Percentiles rank a stretch among this genome's conserved stretches.
phyloP scores from a whole-genome alignment of 371 early-diverging fungal genomes.

The Umbelopsis sp. region DNA sequence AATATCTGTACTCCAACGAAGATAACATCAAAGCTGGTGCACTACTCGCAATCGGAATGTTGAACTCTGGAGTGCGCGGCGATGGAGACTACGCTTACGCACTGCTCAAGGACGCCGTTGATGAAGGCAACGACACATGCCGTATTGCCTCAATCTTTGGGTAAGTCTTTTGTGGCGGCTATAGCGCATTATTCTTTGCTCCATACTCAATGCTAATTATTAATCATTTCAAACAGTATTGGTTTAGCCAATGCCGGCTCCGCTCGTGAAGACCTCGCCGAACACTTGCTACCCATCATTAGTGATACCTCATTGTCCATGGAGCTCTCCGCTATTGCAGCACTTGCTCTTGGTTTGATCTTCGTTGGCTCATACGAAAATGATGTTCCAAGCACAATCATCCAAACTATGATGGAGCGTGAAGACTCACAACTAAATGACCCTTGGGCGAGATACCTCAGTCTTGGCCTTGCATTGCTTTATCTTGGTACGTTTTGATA shows the following conservation, averaged over 20 bases:
- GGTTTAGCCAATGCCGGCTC: conserved; percentile 96
- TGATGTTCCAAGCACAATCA: conserved; percentile 88
- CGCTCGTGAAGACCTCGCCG: conserved; percentile 82
- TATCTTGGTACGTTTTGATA: conserved; percentile 61
- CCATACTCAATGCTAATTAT: not conserved
- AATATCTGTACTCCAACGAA: conserved; percentile 88
- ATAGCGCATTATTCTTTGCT: not conserved
- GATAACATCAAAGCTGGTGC: conserved; percentile 97
- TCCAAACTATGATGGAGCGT: conserved; percentile 96
- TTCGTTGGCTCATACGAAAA: conserved; percentile 92
- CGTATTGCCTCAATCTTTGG: conserved; percentile 74
- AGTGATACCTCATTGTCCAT: conserved; percentile 85
- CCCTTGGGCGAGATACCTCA: conserved; percentile 88
- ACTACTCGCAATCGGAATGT: conserved; percentile 90
- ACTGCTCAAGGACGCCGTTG: conserved; percentile 84
- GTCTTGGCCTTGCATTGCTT: conserved; percentile 87
- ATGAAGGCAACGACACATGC: conserved; percentile 51
- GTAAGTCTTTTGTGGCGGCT: conserved; percentile 36
- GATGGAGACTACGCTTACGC: conserved; percentile 95
- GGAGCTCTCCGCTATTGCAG: conserved; percentile 90
- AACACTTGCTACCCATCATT: conserved; percentile 83
- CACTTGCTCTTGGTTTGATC: conserved; percentile 89
- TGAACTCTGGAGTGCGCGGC: conserved; percentile 87
- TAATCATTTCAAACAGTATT: conserved; percentile 56
- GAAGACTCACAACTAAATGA: conserved; percentile 84